Percentiles rank a stretch among this genome's conserved stretches.
phyloP scores from a whole-genome alignment of 805 yeast genomes.

The Candida stauntonica region DNA sequence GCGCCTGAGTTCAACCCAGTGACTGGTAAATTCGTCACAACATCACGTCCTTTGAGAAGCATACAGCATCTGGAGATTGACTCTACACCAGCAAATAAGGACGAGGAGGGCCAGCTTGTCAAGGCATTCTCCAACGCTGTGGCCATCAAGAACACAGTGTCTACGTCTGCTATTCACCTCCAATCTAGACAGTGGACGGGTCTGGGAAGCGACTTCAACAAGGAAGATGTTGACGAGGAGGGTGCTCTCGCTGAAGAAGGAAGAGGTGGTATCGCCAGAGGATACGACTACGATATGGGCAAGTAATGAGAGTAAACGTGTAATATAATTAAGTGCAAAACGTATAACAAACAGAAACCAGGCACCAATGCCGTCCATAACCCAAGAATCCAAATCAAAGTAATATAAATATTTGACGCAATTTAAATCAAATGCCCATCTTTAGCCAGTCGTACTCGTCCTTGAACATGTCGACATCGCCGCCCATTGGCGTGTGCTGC shows the following conservation, averaged over 20 bases:
- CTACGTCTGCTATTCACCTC: constrained; percentile 79
- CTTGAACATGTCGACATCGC: constrained; percentile 13
- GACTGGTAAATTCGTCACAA: constrained; percentile 67
- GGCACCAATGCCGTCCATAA: no score
- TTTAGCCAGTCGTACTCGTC: constrained; percentile 24
- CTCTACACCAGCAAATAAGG: constrained; percentile 21
- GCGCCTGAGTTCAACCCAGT: constrained; percentile 88
- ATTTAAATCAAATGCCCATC: constrained; percentile 20
- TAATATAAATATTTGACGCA: no score
- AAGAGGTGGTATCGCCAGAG: constrained; percentile 83
- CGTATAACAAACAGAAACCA: no score
- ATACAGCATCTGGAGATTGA: constrained; percentile 62
- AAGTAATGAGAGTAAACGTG: background rate
- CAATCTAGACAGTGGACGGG: constrained; percentile 85
- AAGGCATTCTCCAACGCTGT: constrained; percentile 55
- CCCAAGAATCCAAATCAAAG: no score
- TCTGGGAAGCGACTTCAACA: constrained; percentile 74
- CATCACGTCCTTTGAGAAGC: constrained; percentile 73
- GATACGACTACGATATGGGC: constrained; percentile 49
- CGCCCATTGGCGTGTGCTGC: constrained; percentile 2
- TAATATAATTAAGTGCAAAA: background rate
- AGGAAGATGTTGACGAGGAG: constrained; percentile 36
- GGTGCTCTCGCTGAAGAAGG: constrained; percentile 87
- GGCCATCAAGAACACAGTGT: constrained; percentile 70
- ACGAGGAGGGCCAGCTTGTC: constrained; percentile 34